Evolutionary conservation across 768 basidiomycete species (phyloP).

Genomic region (Glaciozyma martinii): DNA sequence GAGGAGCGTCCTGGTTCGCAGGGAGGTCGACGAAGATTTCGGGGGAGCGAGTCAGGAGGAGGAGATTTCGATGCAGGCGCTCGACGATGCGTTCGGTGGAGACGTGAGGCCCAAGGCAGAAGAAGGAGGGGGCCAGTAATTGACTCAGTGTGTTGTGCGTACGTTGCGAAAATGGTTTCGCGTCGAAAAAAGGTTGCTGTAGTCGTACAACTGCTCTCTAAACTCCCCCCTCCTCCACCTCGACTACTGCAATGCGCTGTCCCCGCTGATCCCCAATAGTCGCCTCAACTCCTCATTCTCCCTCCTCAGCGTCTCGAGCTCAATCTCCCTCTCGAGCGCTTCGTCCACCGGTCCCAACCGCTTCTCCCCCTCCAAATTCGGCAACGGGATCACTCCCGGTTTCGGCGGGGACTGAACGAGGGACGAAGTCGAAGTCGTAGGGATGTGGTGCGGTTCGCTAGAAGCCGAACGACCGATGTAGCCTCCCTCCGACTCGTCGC

Average conservation of each 20-base stretch:
- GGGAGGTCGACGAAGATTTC: background rate
- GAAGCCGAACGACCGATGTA: conserved; percentile 15
- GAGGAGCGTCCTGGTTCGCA: background rate
- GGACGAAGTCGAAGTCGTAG: conserved; percentile 26
- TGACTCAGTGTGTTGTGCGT: background rate
- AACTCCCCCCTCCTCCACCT: too few relatives aligned
- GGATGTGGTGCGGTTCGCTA: conserved; percentile 17
- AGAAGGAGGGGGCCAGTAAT: background rate
- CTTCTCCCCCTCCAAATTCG: background rate
- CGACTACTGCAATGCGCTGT: background rate
- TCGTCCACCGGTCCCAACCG: conserved; percentile 56
- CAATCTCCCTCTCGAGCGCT: conserved; percentile 76
- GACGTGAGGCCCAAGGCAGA: background rate
- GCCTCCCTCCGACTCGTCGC: conserved; percentile 18
- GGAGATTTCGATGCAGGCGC: background rate
- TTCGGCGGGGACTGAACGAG: conserved; percentile 17
- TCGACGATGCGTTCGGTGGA: background rate
- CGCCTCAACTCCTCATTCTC: conserved; percentile 75
- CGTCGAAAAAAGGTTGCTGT: background rate
- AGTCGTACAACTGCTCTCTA: conserved; percentile 1
- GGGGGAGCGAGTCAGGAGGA: background rate
- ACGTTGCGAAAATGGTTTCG: background rate
- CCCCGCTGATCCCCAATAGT: conserved; percentile 54
- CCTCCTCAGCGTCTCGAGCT: conserved; percentile 67
- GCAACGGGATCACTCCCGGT: background rate